Evolutionary conservation across 1,139 yeast species (phyloP).

Genomic region (Candida glucosophila): DNA sequence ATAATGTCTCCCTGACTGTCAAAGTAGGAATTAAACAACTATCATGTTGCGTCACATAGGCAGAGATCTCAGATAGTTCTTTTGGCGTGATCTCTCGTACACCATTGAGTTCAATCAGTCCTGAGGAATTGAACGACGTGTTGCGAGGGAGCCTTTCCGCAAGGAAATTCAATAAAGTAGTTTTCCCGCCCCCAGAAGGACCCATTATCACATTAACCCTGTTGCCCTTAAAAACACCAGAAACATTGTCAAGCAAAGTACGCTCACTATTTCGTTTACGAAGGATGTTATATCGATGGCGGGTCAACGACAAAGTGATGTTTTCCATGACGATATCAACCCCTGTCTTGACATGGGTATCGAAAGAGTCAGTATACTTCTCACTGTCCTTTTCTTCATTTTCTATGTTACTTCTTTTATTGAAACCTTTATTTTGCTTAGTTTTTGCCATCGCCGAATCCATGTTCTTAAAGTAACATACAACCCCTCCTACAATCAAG

Average conservation of each 20-base stretch:
- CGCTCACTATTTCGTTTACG: conserved; percentile 4
- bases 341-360: background rate
- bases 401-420: no score
- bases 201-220: conserved; percentile 82
- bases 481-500: conserved; percentile 37
- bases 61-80: conserved; percentile 44
- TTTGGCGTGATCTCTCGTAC: conserved; percentile 28
- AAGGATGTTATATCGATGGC: no score
- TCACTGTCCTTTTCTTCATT: conserved; percentile 5
- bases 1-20: conserved; percentile 71
- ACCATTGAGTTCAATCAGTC: conserved; percentile 17
- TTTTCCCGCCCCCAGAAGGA: conserved; percentile 83
- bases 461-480: conserved; percentile 38
- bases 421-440: conserved; percentile 23
- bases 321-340: no score
- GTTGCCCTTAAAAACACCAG: conserved; percentile 51
- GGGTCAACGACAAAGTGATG: conserved; percentile 12
- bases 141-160: conserved; percentile 51
- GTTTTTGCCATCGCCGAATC: conserved; percentile 48
- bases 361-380: conserved; percentile 1
- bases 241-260: conserved; percentile 37
- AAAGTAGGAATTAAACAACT: conserved; percentile 59
- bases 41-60: conserved; percentile 76
- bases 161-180: conserved; percentile 59
- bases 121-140: conserved; percentile 13